Evolutionary conservation across 2,329 filamentous ascomycete species (phyloP).

Genomic region (Cytospora piceicola): DNA sequence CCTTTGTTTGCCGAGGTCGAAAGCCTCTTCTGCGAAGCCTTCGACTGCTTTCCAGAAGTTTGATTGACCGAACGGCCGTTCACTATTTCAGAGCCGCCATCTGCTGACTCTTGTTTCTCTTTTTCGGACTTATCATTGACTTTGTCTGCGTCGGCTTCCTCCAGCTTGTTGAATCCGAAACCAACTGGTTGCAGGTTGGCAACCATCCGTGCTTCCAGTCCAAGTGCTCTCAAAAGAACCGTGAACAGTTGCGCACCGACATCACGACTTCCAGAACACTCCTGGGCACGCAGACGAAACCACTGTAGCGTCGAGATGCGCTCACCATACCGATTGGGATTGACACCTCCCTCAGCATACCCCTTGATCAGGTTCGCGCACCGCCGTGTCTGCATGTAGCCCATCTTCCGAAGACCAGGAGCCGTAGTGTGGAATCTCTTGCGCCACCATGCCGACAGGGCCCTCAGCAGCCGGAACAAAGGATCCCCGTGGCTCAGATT

Average conservation of each 20-base stretch:
- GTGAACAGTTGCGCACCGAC: slow-evolving; percentile 89
- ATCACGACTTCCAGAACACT: slow-evolving; percentile 81
- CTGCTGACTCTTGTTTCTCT: slow-evolving; percentile 14
- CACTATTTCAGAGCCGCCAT: slow-evolving; percentile 23
- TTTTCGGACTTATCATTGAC: slow-evolving; percentile 29
- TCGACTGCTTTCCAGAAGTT: slow-evolving; percentile 33
- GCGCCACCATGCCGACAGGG: slow-evolving; percentile 85
- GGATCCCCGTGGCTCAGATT: slow-evolving; percentile 86
- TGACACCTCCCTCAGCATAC: slow-evolving; percentile 65
- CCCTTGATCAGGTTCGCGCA: slow-evolving; percentile 75
- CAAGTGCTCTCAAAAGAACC: slow-evolving; percentile 77
- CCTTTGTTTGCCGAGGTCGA: neutral
- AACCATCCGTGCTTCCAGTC: slow-evolving; percentile 81
- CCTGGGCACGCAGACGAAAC: slow-evolving; percentile 70
- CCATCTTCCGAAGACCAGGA: slow-evolving; percentile 83
- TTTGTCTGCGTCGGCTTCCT: slow-evolving; percentile 69
- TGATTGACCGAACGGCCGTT: slow-evolving; percentile 32
- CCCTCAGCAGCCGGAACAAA: slow-evolving; percentile 73
- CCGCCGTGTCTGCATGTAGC: slow-evolving; percentile 79
- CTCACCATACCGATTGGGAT: slow-evolving; percentile 75
- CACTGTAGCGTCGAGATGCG: slow-evolving; percentile 66
- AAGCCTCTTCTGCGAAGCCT: slow-evolving; percentile 1
- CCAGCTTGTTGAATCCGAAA: slow-evolving; percentile 86
- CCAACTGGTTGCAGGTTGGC: slow-evolving; percentile 84
- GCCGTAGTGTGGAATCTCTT: slow-evolving; percentile 77